Evolutionary conservation across 75 land plant species (phyloP).

Genomic region (Picea glauca): DNA sequence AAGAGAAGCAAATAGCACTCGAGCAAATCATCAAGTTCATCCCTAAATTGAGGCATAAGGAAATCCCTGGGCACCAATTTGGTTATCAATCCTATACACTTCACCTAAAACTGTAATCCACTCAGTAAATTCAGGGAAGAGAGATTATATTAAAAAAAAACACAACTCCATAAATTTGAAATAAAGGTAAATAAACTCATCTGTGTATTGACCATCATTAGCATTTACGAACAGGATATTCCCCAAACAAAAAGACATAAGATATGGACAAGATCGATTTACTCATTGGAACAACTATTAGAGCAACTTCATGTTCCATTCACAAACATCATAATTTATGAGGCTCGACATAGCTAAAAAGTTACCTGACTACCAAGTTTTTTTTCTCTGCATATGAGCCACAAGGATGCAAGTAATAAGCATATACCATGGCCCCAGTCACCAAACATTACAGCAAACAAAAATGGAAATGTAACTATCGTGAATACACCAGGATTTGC

Average conservation of each 20-base stretch:
- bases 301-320: neutral
- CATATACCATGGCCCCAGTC: conserved; percentile 99
- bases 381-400: conserved; percentile 68
- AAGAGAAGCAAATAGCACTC: neutral
- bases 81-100: neutral
- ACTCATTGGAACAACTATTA: neutral
- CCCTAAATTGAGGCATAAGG: neutral
- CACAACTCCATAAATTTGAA: too few relatives aligned
- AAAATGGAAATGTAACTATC: conserved; percentile 90
- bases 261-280: neutral
- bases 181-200: neutral
- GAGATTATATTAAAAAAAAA: neutral
- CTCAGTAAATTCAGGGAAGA: neutral
- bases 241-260: neutral
- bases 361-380: conserved; percentile 78
- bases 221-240: neutral
- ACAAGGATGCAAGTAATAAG: conserved; percentile 65
- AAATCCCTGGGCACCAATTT: neutral
- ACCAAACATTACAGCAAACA: conserved; percentile 99
- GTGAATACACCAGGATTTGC: conserved; percentile 94
- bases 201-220: neutral
- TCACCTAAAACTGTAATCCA: neutral
- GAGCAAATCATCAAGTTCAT: neutral
- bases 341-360: too few relatives aligned
- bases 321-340: neutral